A percentile compares a stretch with the other conserved stretches of the same genome.
These are phyloP conservation scores for Ricinus communis DNA, from an alignment of 345 rosid genomes.

Conservation along the genomic window DNA sequence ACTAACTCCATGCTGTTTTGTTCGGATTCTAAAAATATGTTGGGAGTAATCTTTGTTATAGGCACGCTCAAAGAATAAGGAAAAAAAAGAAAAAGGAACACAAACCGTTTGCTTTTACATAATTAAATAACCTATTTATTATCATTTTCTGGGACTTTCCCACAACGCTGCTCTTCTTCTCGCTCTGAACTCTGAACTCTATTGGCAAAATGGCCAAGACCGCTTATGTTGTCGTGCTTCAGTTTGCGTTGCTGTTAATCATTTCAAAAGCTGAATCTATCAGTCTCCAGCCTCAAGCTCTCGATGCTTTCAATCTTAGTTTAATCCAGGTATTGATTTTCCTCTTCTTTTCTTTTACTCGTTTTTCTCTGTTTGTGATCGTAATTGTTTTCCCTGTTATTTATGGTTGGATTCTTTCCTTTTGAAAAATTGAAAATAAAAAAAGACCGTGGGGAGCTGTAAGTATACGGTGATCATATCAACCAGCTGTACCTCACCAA, in stretches of 20 bases:
- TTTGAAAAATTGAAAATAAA: not conserved
- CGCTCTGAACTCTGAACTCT: too few relatives aligned
- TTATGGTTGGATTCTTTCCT: not conserved
- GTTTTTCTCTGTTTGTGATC: not conserved
- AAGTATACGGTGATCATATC: conserved; percentile 30
- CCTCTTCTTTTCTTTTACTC: not conserved
- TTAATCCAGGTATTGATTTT: conserved; percentile 54
- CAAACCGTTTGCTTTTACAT: too few relatives aligned
- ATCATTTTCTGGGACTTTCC: too few relatives aligned
- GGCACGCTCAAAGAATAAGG: too few relatives aligned
- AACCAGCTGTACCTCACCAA: conserved; percentile 67
- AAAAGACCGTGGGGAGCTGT: conserved; percentile 40
- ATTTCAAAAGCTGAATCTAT: conserved; percentile 29
- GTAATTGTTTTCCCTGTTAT: not conserved
- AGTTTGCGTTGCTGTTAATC: conserved; percentile 21
- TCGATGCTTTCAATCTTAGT: conserved; percentile 52
- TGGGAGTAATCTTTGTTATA: too few relatives aligned
- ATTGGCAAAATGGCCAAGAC: conserved; percentile 23
- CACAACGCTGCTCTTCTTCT: not conserved
- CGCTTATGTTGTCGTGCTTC: conserved; percentile 19
- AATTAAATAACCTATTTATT: too few relatives aligned
- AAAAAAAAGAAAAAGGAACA: too few relatives aligned
- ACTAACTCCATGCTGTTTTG: too few relatives aligned
- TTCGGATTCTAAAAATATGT: too few relatives aligned
- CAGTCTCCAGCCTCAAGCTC: conserved; percentile 41